A percentile compares a stretch with the other conserved stretches of the same genome.
Evolutionary conservation across 1,284 basidiomycete species (phyloP).

Genomic region (Earliella scabrosa): DNA sequence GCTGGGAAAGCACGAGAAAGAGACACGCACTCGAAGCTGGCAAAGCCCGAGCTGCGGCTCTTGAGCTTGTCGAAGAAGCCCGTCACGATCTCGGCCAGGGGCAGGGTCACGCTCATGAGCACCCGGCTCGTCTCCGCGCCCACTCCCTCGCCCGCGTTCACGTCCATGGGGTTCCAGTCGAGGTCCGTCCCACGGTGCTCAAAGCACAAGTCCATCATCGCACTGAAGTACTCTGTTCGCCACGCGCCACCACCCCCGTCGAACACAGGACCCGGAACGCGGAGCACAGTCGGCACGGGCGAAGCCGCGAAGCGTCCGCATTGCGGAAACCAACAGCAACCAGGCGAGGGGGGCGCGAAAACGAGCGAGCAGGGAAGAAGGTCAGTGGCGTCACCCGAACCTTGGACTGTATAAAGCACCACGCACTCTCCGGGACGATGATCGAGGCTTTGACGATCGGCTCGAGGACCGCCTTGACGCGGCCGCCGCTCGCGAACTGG

Average conservation of each 20-base stretch:
- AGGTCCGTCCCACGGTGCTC: constrained; percentile 78
- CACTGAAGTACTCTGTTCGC: constrained; percentile 76
- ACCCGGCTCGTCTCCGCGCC: constrained; percentile 47
- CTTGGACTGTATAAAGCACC: not conserved
- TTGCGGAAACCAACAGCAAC: too few species aligned
- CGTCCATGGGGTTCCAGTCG: constrained; percentile 81
- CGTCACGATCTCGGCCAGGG: constrained; percentile 89
- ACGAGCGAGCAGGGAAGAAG: not conserved
- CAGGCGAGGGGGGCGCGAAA: too few species aligned
- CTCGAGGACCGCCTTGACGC: constrained; percentile 82
- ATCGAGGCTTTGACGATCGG: constrained; percentile 91
- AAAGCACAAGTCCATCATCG: constrained; percentile 92
- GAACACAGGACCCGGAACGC: not conserved
- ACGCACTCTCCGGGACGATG: constrained; percentile 85
- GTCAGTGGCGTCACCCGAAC: not conserved
- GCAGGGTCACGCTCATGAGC: constrained; percentile 82
- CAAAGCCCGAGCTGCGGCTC: constrained; percentile 88
- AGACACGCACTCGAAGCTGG: constrained; percentile 82
- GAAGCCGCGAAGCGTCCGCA: not conserved
- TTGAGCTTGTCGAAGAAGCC: constrained; percentile 95
- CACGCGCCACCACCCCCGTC: not conserved
- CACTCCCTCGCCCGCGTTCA: constrained; percentile 41
- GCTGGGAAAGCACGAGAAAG: not conserved
- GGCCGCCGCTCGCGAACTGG: constrained; percentile 53
- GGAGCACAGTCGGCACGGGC: too few species aligned